Evolutionary conservation across 352 stramenopile species (phyloP), one percentile per base, ranked within the genome.

Genomic region (Phytophthora europaea): DNA sequence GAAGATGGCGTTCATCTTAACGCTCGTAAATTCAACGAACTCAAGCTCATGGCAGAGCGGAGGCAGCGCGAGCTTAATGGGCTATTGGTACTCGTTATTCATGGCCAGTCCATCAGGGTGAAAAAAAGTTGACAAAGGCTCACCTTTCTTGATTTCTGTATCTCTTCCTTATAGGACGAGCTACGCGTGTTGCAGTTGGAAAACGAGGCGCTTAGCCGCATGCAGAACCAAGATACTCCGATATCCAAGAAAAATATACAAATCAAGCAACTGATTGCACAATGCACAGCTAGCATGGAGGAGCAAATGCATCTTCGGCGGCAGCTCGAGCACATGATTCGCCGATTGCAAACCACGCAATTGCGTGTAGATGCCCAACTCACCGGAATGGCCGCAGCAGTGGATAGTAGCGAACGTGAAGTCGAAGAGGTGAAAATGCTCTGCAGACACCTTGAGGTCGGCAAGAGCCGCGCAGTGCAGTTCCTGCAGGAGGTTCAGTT

Each of bases 291-390:
- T 16, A 86, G 79, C 0, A 94, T 93, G 87, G 89, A 96, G 57
- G 85, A 94, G 64, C 85, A 96, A 73, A 91, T 94, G 83, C 84
- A 94, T 71, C 56, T 82, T 16, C 76, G 87, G 6, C 62, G 88
- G 48, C 87, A 94, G 57, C 77, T 94, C 3, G 87, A 94, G 70
- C 89, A 94, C 81, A 94, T 96, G 89, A 82, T 93, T 51, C 82
- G 88, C 12, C 84, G 89, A 0, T 75, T 96, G 6, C 86, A 94
- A 70, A 93, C 84, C 3, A 89, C 83, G 0, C 88, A 94, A 36
- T 69, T 94, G 28, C 85, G 86, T 26, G 84, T 94, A 15, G 82
- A 94, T 36, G 67, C 84, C 18, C 89, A 96, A 31, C 70, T 96
- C 16, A 72, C 83, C 8, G 82, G 82, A 10, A 94, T 96, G 86